Percentiles rank a stretch among this genome's conserved stretches.
Evolutionary conservation across 345 rosid species (phyloP).

Genomic region (Kandelia obovata): DNA sequence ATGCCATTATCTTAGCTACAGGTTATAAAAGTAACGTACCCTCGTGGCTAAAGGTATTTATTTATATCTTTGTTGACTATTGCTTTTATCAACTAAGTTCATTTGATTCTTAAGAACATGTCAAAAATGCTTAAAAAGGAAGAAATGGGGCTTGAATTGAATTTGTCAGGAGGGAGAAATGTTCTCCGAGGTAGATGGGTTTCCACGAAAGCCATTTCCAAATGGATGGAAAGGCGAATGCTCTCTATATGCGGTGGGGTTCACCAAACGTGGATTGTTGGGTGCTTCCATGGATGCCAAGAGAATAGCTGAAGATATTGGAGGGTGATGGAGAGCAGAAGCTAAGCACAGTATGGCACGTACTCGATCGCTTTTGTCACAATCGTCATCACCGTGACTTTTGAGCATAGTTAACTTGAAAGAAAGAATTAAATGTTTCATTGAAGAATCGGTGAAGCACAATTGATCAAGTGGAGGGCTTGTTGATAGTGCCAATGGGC

Average conservation of each 20-base stretch:
- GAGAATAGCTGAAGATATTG: constrained; percentile 27
- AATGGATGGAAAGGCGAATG: constrained; percentile 34
- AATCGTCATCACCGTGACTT: constrained; percentile 8
- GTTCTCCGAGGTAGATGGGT: constrained; percentile 36
- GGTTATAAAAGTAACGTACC: constrained; percentile 89
- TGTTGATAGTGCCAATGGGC: constrained; percentile 15
- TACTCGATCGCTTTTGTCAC: constrained; percentile 17
- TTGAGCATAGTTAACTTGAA: neutral
- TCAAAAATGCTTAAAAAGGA: neutral
- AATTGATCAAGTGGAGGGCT: constrained; percentile 6
- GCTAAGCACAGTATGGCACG: constrained; percentile 26
- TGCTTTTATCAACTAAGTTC: neutral
- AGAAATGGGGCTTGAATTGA: constrained; percentile 6
- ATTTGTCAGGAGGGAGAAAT: constrained; percentile 29
- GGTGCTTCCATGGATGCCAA: constrained; percentile 37
- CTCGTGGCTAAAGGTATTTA: constrained; percentile 76
- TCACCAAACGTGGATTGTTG: constrained; percentile 35
- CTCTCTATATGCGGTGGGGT: constrained; percentile 34
- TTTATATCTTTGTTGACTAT: neutral
- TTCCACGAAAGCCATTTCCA: constrained; percentile 33
- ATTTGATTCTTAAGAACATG: neutral
- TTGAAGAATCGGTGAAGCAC: neutral
- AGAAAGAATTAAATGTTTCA: neutral
- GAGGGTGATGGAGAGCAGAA: constrained; percentile 11
- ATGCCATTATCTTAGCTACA: constrained; percentile 83